Percentiles rank a stretch among this genome's conserved stretches.
These are phyloP conservation scores for Dactylellina sp. DNA, from an alignment of 2,329 filamentous ascomycete genomes.

Conservation along the genomic window DNA sequence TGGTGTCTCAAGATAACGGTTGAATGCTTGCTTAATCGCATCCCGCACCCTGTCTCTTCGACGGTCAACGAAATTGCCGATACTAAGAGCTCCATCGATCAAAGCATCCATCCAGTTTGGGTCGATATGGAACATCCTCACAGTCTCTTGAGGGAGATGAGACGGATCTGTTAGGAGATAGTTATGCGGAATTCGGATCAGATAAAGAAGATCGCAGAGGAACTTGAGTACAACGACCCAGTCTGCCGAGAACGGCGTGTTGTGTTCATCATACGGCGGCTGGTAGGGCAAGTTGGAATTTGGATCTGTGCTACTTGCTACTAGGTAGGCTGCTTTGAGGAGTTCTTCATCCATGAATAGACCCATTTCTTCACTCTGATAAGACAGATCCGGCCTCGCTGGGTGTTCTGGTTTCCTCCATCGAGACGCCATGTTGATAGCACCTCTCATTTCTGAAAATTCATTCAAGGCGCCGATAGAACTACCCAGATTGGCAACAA, in stretches of 20 bases:
- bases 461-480: conserved; percentile 6
- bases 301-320: conserved; percentile 31
- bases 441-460: conserved; percentile 2
- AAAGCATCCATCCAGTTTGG: conserved; percentile 65
- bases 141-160: conserved; percentile 63
- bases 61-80: conserved; percentile 64
- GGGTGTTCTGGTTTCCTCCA: conserved; percentile 17
- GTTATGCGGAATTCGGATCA: conserved; percentile 64
- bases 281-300: conserved; percentile 34
- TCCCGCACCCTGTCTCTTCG: conserved; percentile 61
- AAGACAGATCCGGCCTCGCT: not conserved
- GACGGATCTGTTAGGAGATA: conserved; percentile 64
- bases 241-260: conserved; percentile 62
- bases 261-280: conserved; percentile 62
- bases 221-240: conserved; percentile 63
- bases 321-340: conserved; percentile 5
- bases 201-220: conserved; percentile 64
- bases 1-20: conserved; percentile 61
- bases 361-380: conserved; percentile 8
- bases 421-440: conserved; percentile 19
- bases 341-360: conserved; percentile 20
- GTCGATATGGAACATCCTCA: conserved; percentile 67
- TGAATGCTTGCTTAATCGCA: conserved; percentile 62
- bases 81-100: conserved; percentile 65
- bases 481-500: not conserved